Evolutionary conservation across 164 flowering plant species (phyloP), one percentile per base, ranked within the genome.

Genomic region (Protea cynaroides): DNA sequence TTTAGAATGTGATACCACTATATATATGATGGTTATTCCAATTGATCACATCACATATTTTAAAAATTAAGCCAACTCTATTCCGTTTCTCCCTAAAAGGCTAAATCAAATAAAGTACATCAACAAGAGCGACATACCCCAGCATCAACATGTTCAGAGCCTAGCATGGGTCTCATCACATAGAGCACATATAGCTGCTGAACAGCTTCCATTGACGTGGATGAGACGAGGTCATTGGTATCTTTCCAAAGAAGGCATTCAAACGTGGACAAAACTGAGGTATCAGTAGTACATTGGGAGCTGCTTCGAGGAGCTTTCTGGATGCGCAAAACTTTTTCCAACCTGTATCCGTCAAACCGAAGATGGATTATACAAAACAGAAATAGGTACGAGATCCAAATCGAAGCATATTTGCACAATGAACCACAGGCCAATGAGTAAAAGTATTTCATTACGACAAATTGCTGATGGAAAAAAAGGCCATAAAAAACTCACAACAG

Each of bases 261-360:
- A 51, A 80, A 71, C 18, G 14, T 25, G 8, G 90, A 69, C 34
- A 90, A 76, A 56, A 64, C 65, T 44, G 80, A 65, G 36, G 72
- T 61, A 55, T 62, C 74, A 47, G 44, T 46, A 37, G 25, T 66
- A 44, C 58, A 36, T 58, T 73, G 52, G 24, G 79, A 49, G 29
- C 65, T 76, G 11, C 63, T 74, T 58, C 65, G 72, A 7, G 78
- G 67, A 59, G 77, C 78, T 70, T 93, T 93, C 52, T 76, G 88
- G 66, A 90, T 63, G 46, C 97, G 79, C 38, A 93, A 14, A 10
- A 93, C 95, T 76, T 88, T n/a, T 93, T 47, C 97, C 98, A 67
- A 83, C 75, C 98, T 88, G 66, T 38, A 44, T 22, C 55, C 50
- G 59, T 49, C 40, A 58, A 52, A 9, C 36, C 53, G 34, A 59